A percentile compares a stretch with the other conserved stretches of the same genome.
phyloP scores from a whole-genome alignment of 148 eudicot genomes.

The Amaranthus hypochondriacus region DNA sequence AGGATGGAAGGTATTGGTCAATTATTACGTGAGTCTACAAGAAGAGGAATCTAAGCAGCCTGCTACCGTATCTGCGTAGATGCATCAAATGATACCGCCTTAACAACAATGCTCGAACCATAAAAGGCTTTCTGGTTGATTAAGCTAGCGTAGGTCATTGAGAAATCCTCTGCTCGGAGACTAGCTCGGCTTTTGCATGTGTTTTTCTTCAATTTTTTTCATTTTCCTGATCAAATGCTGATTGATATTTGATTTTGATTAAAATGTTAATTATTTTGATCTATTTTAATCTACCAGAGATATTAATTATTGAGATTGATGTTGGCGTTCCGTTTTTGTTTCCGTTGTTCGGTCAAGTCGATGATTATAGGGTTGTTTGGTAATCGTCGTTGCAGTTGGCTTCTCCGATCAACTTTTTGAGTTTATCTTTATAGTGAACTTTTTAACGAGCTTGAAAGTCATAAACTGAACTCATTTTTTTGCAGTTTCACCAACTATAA shows the following conservation, averaged over 20 bases:
- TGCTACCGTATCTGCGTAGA: conserved; percentile 33
- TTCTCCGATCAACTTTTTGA: too few species aligned
- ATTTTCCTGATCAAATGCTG: neutral
- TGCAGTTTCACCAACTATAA: too few species aligned
- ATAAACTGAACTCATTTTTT: too few species aligned
- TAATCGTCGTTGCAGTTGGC: too few species aligned
- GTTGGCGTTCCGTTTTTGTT: too few species aligned
- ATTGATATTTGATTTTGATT: neutral
- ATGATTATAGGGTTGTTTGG: too few species aligned
- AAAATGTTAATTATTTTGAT: neutral
- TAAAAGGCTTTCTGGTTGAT: conserved; percentile 1
- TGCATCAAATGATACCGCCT: neutral
- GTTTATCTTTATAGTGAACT: too few species aligned
- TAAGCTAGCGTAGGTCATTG: conserved; percentile 3
- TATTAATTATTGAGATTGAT: too few species aligned
- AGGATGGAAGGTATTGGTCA: conserved; percentile 79
- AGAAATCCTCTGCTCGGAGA: neutral
- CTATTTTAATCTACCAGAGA: neutral
- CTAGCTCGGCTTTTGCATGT: neutral
- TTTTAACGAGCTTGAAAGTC: too few species aligned
- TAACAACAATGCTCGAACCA: neutral
- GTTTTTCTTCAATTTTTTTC: neutral
- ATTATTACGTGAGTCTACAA: conserved; percentile 62
- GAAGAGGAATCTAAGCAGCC: conserved; percentile 46
- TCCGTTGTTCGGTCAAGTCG: too few species aligned